Percentiles rank a stretch among this genome's conserved stretches.
phyloP scores from a whole-genome alignment of 495 filamentous ascomycete species.

The Parmelia sp. region DNA sequence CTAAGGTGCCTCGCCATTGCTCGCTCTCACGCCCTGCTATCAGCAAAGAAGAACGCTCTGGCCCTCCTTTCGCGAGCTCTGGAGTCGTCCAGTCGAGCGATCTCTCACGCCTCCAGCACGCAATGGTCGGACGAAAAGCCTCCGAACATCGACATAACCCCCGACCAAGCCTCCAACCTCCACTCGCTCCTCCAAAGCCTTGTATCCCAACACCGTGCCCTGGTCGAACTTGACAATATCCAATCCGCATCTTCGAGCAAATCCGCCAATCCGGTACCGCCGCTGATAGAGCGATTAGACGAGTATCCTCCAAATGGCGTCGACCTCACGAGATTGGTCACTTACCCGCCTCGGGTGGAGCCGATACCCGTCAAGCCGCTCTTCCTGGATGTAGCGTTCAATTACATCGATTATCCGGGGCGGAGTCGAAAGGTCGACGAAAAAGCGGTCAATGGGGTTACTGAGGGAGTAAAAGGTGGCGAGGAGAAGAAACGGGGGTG shows the following conservation, averaged over 20 bases:
- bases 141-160: slow-evolving; percentile 56
- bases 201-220: slow-evolving; percentile 68
- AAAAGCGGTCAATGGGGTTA: slow-evolving; percentile 24
- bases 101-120: slow-evolving; percentile 35
- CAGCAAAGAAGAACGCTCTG: slow-evolving; percentile 71
- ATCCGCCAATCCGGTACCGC: slow-evolving; percentile 18
- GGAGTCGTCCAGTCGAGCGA: slow-evolving; percentile 42
- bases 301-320: slow-evolving; percentile 62
- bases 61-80: slow-evolving; percentile 69
- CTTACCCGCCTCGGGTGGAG: slow-evolving; percentile 75
- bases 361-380: slow-evolving; percentile 89
- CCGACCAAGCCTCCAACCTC: slow-evolving; percentile 49
- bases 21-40: slow-evolving; percentile 70
- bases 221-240: slow-evolving; percentile 70
- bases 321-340: slow-evolving; percentile 72
- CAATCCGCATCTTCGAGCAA: slow-evolving; percentile 27
- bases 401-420: slow-evolving; percentile 92
- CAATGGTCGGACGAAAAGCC: slow-evolving; percentile 36
- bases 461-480: slow-evolving; percentile 28
- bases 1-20: slow-evolving; percentile 83
- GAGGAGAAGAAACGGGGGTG: slow-evolving; percentile 65
- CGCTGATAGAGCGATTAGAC: slow-evolving; percentile 63
- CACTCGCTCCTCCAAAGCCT: slow-evolving; percentile 55
- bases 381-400: slow-evolving; percentile 96
- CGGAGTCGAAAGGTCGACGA: slow-evolving; percentile 30